These are phyloP conservation scores for Metschnikowia matae DNA, from an alignment of 805 yeast species.

Conservation along the genomic window DNA sequence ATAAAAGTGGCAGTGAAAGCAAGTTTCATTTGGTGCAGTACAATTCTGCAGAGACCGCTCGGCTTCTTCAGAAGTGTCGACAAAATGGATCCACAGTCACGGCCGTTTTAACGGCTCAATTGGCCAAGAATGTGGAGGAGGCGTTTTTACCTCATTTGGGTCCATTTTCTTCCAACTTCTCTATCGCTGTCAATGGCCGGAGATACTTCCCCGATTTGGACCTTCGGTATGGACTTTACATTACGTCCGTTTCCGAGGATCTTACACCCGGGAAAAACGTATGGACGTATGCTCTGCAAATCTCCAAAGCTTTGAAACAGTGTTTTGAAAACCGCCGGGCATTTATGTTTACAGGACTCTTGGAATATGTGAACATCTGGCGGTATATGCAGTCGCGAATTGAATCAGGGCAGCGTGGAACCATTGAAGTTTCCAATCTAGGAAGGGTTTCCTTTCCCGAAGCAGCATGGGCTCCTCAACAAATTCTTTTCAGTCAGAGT, in stretches of 20 bases:
- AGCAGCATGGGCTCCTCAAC: constrained; percentile 8
- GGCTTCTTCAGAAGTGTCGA: constrained; percentile 6
- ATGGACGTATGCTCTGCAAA: background rate
- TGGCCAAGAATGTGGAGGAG: constrained; percentile 4
- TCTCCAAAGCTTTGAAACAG: constrained; percentile 1
- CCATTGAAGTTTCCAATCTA: constrained; percentile 16
- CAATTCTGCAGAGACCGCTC: constrained; percentile 2
- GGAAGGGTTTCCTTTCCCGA: constrained; percentile 5
- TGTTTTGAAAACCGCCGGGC: constrained; percentile 5
- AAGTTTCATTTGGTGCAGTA: constrained; percentile 6
- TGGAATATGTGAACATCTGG: constrained; percentile 10
- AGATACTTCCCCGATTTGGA: constrained; percentile 9
- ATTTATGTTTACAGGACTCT: constrained; percentile 8
- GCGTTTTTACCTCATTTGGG: constrained; percentile 5
- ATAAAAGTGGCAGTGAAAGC: constrained; percentile 4
- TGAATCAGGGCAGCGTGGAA: constrained; percentile 2
- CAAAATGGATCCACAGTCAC: constrained; percentile 8
- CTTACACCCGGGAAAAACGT: constrained; percentile 4
- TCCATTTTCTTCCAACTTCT: constrained; percentile 5
- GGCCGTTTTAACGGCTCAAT: constrained; percentile 9
- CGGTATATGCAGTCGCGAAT: background rate
- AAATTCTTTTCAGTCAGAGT: constrained; percentile 13
- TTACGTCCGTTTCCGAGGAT: constrained; percentile 1
- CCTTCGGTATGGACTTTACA: constrained; percentile 12
- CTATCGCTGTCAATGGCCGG: constrained; percentile 12